Base-by-base conservation (phyloP, 441 rosid genomes). In the Geranium incanum region DNA sequence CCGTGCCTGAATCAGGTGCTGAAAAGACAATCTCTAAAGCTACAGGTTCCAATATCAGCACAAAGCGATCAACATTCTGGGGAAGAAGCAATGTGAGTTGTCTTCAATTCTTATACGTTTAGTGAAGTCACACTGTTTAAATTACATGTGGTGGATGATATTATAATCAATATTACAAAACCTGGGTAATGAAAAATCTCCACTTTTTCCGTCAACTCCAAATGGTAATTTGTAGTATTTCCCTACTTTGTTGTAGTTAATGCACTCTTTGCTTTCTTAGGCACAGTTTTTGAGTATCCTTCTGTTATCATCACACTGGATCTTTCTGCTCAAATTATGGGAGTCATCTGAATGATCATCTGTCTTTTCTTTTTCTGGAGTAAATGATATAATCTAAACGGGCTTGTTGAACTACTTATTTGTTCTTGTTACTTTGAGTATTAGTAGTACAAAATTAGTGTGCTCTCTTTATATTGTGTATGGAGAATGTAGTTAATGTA, bases 21-120 rank as follows among this genome's bases (percentile, higher is more conserved):
- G 97, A 86, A 78, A 92, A 86, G 88, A 36, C 90, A 7, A 72
- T 76, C 72, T 81, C 81, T 79, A 92, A 88, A 83, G 76, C 79
- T 72, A 78, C 91, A 18, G 81, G 87, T 70, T 84, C 97, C 66
- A 86, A 83, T 81, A 74, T 68, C 77, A 86, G 81, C 71, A 60
- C 86, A 60, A 90, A 90, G 84, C 84, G 93, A 50, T 78, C 96
- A 78, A 74, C 93, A 75, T 88, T 95, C 78, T 92, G 97, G 97
- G 93, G 96, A 78, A 90, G 97, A 84, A 87, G 87, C 79, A 82
- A 77, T 80, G 99, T 95, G 81, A 80, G 97, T 85, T 63, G 37
- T 63, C 39, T 68, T 70, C 71, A 5, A 70, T 71, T 69, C 69
- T 16, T 74, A 70, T 71, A 7, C 73, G 71, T 68, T 70, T n/a